These are phyloP conservation scores for Grosmannia clavigera DNA, from an alignment of 2,329 filamentous ascomycete genomes.

Conservation along the genomic window DNA sequence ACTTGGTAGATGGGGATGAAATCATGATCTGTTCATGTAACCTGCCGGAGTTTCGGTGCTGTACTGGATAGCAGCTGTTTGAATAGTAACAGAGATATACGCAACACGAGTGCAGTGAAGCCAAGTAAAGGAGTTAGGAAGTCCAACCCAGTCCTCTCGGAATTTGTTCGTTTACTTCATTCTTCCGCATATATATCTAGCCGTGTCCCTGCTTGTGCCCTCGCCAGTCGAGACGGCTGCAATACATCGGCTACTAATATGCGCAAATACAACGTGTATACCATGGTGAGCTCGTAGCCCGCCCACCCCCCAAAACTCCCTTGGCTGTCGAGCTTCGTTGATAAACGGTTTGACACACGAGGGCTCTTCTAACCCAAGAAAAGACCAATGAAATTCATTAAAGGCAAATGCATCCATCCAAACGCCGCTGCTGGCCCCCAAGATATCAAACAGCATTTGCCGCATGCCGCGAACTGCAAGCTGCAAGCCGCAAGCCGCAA, in stretches of 20 bases:
- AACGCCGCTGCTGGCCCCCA: background rate
- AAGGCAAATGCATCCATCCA: background rate
- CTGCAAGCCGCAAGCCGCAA: background rate
- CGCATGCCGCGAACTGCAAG: background rate
- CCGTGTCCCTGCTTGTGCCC: background rate
- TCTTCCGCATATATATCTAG: background rate
- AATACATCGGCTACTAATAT: background rate
- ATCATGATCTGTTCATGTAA: background rate
- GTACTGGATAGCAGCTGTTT: background rate
- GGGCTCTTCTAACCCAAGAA: background rate
- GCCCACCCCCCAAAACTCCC: background rate
- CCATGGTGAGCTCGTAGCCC: background rate
- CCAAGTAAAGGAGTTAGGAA: background rate
- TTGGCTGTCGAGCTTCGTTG: background rate
- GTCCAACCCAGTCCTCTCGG: background rate
- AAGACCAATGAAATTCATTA: background rate
- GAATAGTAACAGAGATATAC: background rate
- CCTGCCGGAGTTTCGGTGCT: background rate
- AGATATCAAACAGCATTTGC: background rate
- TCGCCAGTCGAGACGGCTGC: background rate
- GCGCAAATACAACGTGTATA: background rate
- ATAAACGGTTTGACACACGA: background rate
- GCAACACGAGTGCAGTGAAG: background rate
- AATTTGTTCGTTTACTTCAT: background rate
- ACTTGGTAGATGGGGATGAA: background rate